Conservation (phyloP, 345 rosid species). For the Syzygium oleosum region DNA sequence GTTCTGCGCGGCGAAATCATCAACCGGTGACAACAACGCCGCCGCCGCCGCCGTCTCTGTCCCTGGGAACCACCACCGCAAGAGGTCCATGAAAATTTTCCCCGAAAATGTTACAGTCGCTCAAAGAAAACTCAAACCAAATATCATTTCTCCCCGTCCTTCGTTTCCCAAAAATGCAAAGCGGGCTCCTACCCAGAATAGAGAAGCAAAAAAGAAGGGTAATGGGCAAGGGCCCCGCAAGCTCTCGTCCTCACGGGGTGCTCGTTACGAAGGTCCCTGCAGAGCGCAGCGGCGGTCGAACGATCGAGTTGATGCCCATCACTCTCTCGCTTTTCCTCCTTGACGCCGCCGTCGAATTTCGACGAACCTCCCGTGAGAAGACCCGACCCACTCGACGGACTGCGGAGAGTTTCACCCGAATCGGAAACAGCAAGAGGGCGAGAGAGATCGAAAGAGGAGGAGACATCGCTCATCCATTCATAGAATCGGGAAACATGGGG, state of each 20-base stretch:
- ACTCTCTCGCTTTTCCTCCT: slow-evolving; percentile 25
- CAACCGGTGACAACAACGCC: no score
- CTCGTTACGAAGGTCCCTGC: slow-evolving; percentile 47
- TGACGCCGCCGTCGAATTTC: neutral
- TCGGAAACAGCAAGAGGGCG: no score
- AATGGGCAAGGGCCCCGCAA: slow-evolving; percentile 60
- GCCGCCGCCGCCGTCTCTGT: no score
- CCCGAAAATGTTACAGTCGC: neutral
- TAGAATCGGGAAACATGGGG: neutral
- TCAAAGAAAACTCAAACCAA: neutral
- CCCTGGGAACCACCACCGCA: no score
- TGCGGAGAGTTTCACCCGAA: slow-evolving; percentile 1
- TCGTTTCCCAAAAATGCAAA: neutral
- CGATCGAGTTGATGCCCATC: neutral
- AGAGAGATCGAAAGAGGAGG: no score
- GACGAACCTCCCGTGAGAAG: slow-evolving; percentile 15
- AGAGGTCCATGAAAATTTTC: no score
- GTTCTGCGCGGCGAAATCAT: no score
- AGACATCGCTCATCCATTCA: neutral
- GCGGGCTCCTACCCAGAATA: neutral
- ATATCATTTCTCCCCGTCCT: neutral
- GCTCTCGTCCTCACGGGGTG: slow-evolving; percentile 44
- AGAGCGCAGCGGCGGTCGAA: slow-evolving; percentile 9
- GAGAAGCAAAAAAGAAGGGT: slow-evolving; percentile 52
- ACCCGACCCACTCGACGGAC: slow-evolving; percentile 75